Evolutionary conservation across 176 grass and related monocot genomes (phyloP).

Genomic region (Secale cereale): DNA sequence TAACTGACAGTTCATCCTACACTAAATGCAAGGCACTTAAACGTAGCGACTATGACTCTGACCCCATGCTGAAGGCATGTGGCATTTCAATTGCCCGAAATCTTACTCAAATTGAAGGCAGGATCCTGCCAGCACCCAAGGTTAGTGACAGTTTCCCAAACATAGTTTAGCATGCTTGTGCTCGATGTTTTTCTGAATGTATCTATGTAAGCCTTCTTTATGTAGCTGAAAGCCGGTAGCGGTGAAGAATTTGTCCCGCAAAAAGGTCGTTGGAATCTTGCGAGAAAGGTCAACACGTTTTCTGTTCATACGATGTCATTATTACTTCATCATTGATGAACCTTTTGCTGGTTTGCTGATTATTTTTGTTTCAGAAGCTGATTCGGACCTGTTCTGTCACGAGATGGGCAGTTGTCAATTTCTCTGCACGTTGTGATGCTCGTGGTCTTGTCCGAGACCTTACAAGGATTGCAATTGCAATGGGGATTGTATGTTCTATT

Average conservation of each 20-base stretch:
- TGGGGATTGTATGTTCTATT: slow-evolving; percentile 71
- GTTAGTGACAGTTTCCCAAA: slow-evolving; percentile 3
- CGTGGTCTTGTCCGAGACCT: slow-evolving; percentile 53
- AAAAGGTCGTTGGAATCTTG: slow-evolving; percentile 78
- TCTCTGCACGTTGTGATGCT: slow-evolving; percentile 68
- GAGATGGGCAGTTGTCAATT: slow-evolving; percentile 78
- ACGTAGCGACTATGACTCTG: slow-evolving; percentile 53
- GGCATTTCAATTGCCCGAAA: slow-evolving; percentile 57
- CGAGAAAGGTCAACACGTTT: slow-evolving; percentile 45
- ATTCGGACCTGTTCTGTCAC: slow-evolving; percentile 32
- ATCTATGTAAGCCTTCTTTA: not conserved
- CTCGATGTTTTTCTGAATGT: not conserved
- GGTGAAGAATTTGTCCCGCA: slow-evolving; percentile 52
- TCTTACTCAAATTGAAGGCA: slow-evolving; percentile 69
- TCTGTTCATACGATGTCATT: not conserved
- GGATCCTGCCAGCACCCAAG: slow-evolving; percentile 60
- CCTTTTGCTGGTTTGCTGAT: not conserved
- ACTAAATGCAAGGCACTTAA: slow-evolving; percentile 43
- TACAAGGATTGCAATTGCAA: slow-evolving; percentile 42
- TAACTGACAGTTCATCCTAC: not conserved
- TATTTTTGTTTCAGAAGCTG: slow-evolving; percentile 51
- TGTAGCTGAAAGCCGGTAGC: slow-evolving; percentile 59
- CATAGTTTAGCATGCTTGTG: too few species aligned
- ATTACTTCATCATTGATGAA: too few species aligned
- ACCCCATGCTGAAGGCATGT: slow-evolving; percentile 65